phyloP scores from a whole-genome alignment of 768 basidiomycete genomes.

The Agaricus subrufescens region DNA sequence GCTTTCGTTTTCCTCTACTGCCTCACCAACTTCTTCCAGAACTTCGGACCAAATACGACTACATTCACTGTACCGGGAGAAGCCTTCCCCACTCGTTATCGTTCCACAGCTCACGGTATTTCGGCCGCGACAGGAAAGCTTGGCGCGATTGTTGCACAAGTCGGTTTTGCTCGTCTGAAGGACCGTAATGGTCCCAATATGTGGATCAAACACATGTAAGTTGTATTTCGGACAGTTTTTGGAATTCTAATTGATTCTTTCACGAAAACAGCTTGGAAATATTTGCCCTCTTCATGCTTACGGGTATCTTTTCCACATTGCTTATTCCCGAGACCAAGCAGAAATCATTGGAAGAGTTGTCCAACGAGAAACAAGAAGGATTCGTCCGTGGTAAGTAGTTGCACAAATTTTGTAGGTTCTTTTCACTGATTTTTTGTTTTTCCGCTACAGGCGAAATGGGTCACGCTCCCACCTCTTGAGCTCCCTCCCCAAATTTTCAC shows the following conservation, averaged over 20 bases:
- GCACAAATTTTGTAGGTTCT: not conserved
- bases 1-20: constrained; percentile 84
- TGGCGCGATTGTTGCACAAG: constrained; percentile 78
- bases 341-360: constrained; percentile 63
- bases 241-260: constrained; percentile 4
- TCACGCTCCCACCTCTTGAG: not conserved
- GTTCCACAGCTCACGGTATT: constrained; percentile 82
- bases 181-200: constrained; percentile 62
- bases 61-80: constrained; percentile 83
- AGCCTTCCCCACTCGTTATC: constrained; percentile 83
- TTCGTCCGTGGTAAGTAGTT: constrained; percentile 40
- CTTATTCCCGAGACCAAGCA: constrained; percentile 78
- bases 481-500: too few species aligned
- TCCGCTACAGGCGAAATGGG: not conserved
- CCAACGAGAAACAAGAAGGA: constrained; percentile 62
- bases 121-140: constrained; percentile 80
- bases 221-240: constrained; percentile 9
- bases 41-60: constrained; percentile 79
- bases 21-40: constrained; percentile 87
- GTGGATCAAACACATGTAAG: constrained; percentile 69
- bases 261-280: constrained; percentile 53
- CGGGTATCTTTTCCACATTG: constrained; percentile 76
- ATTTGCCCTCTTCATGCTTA: constrained; percentile 84
- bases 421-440: not conserved
- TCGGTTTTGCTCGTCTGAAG: constrained; percentile 65